Percentiles rank a stretch among this genome's conserved stretches.
Evolutionary conservation across 192 early-diverging fungal genomes (phyloP).

Genomic region (Coemansia sp.): DNA sequence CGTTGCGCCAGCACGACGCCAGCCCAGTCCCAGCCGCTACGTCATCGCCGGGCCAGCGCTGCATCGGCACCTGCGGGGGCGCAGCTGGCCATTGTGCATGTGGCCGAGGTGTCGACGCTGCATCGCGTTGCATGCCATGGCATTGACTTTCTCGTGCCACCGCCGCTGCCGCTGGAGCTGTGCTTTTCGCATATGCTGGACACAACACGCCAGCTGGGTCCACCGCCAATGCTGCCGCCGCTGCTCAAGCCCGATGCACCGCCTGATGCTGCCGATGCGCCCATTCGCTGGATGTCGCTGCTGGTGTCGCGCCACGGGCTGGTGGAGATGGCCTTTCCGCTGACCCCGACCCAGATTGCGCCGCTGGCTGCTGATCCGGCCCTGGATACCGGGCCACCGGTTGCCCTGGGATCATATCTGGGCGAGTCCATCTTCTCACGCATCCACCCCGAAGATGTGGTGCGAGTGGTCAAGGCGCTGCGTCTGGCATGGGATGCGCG

Average conservation of each 20-base stretch:
- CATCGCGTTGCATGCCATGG: conserved; percentile 43
- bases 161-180: conserved; percentile 45
- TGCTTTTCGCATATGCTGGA: conserved; percentile 30
- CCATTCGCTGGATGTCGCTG: conserved; percentile 40
- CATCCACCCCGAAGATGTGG: conserved; percentile 51
- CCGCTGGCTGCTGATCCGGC: conserved; percentile 17
- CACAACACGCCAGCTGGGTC: conserved; percentile 21
- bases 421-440: conserved; percentile 53
- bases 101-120: conserved; percentile 52
- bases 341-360: conserved; percentile 26
- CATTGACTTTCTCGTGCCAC: conserved; percentile 36
- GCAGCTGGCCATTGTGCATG: conserved; percentile 46
- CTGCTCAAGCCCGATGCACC: conserved; percentile 8
- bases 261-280: conserved; percentile 10
- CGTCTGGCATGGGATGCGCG: conserved; percentile 51
- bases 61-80: background rate
- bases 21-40: background rate
- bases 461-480: conserved; percentile 47
- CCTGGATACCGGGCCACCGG: conserved; percentile 18
- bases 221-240: conserved; percentile 37
- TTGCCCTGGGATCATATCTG: conserved; percentile 38
- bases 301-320: conserved; percentile 54
- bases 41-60: background rate
- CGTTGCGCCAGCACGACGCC: background rate
- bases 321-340: conserved; percentile 52